These are phyloP conservation scores for Astrephomene gubernaculifera DNA, from an alignment of 139 green algal species.

Conservation along the genomic window DNA sequence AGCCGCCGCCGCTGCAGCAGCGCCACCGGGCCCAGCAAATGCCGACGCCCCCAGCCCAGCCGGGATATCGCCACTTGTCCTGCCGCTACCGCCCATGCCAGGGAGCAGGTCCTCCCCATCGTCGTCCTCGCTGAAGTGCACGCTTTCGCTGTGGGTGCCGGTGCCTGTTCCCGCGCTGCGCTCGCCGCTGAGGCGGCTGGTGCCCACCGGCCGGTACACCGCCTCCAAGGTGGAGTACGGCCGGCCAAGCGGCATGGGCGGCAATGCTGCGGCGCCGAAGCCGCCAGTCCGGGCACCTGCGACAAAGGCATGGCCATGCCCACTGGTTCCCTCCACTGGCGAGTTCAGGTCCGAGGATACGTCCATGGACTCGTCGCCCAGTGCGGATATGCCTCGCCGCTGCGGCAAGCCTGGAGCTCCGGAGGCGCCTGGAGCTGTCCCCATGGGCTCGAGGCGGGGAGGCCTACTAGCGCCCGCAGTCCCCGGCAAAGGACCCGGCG, in stretches of 20 bases:
- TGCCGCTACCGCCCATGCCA: conserved; percentile 16
- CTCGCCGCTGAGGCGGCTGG: neutral
- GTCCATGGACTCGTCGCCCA: conserved; percentile 39
- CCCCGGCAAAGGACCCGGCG: too few species aligned
- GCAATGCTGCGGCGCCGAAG: neutral
- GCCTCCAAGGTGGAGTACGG: neutral
- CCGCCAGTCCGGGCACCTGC: neutral
- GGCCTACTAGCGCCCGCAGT: neutral
- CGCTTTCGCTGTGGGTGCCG: conserved; percentile 4
- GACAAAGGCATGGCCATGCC: neutral
- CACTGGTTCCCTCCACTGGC: neutral
- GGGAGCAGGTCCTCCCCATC: conserved; percentile 14
- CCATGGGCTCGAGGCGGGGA: neutral
- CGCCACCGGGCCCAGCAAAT: neutral
- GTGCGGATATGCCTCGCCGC: conserved; percentile 5
- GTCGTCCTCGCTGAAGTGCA: conserved; percentile 25
- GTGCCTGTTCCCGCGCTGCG: neutral
- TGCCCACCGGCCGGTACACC: neutral
- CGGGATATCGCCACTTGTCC: too few species aligned
- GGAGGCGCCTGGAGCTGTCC: neutral
- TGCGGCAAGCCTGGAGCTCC: neutral
- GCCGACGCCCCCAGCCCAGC: neutral
- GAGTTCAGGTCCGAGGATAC: conserved; percentile 32
- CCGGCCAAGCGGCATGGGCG: neutral
- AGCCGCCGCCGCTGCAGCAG: neutral